phyloP scores from a whole-genome alignment of 306 rosid genomes.

The Cucurbita pepo region DNA sequence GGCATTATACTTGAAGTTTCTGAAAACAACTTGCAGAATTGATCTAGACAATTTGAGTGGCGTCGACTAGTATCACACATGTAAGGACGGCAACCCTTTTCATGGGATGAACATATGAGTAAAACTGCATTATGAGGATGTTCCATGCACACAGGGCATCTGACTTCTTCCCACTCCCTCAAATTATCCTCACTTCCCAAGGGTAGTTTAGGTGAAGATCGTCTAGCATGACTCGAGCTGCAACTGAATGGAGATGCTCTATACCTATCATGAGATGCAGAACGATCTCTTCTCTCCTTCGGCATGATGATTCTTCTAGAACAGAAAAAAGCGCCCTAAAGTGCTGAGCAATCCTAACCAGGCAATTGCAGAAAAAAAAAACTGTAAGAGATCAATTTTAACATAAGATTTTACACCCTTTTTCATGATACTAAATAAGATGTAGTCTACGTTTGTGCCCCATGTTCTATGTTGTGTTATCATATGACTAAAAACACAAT shows the following conservation, averaged over 20 bases:
- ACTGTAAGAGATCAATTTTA: not conserved
- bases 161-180: conserved; percentile 92
- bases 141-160: conserved; percentile 97
- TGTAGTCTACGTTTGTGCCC: not conserved
- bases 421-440: not conserved
- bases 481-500: not conserved
- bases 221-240: conserved; percentile 48
- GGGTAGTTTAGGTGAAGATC: conserved; percentile 23
- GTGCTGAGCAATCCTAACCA: conserved; percentile 2
- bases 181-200: conserved; percentile 40
- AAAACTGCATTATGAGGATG: conserved; percentile 98
- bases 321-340: not conserved
- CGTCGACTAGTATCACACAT: conserved; percentile 98
- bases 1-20: conserved; percentile 26
- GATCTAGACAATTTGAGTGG: conserved; percentile 95
- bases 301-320: conserved; percentile 40
- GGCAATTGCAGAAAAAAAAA: not conserved
- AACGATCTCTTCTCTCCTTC: conserved; percentile 83
- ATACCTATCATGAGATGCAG: conserved; percentile 52
- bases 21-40: conserved; percentile 71
- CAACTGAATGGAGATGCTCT: conserved; percentile 70
- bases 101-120: conserved; percentile 79
- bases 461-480: not conserved
- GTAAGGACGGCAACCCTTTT: conserved; percentile 90
- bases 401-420: not conserved